Evolutionary conservation across 768 basidiomycete species (phyloP).

Genomic region (Termitomyces eurrhizus): DNA sequence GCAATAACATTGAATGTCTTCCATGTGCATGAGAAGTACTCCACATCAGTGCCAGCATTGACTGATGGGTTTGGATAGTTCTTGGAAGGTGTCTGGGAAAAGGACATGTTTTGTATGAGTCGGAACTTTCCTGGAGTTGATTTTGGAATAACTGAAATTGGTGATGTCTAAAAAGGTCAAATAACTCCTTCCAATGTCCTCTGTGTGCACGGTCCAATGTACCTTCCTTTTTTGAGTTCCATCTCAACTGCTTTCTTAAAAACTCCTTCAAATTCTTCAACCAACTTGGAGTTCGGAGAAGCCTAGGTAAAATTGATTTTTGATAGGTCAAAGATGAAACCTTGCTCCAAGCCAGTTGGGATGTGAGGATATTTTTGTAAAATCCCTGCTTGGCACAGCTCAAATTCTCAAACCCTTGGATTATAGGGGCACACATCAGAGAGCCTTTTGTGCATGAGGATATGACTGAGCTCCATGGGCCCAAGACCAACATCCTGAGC

Average conservation of each 20-base stretch:
- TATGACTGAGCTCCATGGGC: no score
- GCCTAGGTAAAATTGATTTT: accelerated
- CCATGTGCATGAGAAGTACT: no score
- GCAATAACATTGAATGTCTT: no score
- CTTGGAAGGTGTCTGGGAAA: neutral
- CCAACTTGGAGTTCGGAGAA: neutral
- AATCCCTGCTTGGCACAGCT: no score
- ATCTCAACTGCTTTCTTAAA: neutral
- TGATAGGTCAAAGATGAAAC: neutral
- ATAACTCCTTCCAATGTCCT: conserved; percentile 14
- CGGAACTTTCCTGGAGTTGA: conserved; percentile 18
- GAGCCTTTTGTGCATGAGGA: no score
- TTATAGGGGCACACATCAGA: no score
- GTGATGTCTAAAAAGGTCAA: conserved; percentile 27
- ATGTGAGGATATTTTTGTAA: neutral
- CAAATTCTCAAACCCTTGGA: no score
- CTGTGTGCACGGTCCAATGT: no score
- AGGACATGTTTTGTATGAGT: conserved; percentile 27
- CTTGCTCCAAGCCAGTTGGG: neutral
- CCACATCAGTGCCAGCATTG: no score
- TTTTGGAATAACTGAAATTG: conserved; percentile 22
- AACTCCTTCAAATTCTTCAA: neutral
- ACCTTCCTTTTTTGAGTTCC: no score
- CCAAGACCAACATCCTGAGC: no score
- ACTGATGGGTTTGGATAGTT: no score